Base-by-base conservation (phyloP, 148 eudicot species). In the Rhododendron kiyosumense region DNA sequence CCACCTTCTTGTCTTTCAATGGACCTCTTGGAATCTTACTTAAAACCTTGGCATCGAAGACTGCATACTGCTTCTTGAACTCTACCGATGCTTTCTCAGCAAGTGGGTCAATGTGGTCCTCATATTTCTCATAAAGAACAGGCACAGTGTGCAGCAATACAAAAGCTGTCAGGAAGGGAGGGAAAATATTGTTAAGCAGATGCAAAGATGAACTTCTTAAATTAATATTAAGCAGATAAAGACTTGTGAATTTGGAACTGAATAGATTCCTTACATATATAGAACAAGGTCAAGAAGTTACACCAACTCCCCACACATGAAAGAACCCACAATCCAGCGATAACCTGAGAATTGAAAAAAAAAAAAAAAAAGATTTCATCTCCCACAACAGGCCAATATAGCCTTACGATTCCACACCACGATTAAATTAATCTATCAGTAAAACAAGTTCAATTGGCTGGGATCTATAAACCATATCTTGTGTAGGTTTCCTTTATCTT, bases 281-380 rank as follows among this genome's bases (percentile, higher is more conserved):
- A 97, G 46, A 94, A 85, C 85, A 95, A 92, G 28, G 98, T 97
- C 77, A 97, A 90, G 92, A 94, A 94, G 89, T 91, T 93, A 54
- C 89, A 93, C 89, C 93, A 90, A 86, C 89, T 92, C 52, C 98
- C 99, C 54, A 95, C 83, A 17, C 93, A 79, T 45, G 99, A 97
- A 38, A 93, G 15, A 78, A 95, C 81, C 99, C 98, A 97, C 87
- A 97, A 89, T 71, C 99, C 98, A 86, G 95, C 95, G 75, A 95
- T 88, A 86, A 91, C 94, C 99, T 97, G 92, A 36, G 80, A 81
- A 36, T 74, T 30, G 34, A 69, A 69, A 78, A 10, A 24, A 30
- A 46, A 65, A 89, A 7, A 78, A 7, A 34, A 43, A 89, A 57
- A 8, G 12, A 41, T 8, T 30, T 81, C 36, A 82, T 8, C 26